Base-by-base conservation (phyloP, 352 stramenopile genomes). In the Globisporangium megalacanthum region DNA sequence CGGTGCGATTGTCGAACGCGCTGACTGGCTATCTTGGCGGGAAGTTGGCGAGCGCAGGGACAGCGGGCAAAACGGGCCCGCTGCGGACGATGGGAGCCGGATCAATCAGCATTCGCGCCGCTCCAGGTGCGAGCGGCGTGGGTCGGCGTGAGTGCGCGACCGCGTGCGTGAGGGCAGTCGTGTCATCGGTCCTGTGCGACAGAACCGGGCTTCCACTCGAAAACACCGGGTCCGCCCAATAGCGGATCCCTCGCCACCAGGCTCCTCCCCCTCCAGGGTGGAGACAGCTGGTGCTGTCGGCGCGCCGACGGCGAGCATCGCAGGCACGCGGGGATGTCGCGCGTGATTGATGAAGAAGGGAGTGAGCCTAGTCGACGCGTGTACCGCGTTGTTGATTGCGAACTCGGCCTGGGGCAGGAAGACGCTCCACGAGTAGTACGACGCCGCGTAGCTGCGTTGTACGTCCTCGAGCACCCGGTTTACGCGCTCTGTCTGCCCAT, bases 401-500 rank as follows among this genome's bases (percentile, higher is more conserved):
- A 50, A 50, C 19, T 29, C 45, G 1, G 45, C 15, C 45, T 33
- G 31, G 2, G 45, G n/a, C 45, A 50, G 22, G 7, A 50, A 11
- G 8, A 14, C 31, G n/a, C 15, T 35, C 45, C 45, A 13, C 29
- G 7, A n/a, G 45, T 33, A 15, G 9, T 19, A 47, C 50, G 20
- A 47, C 13, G 49, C 60, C n/a, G 66, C 59, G 50, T 42, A 68
- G 22, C 53, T 69, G 3, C 56, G 62, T 1, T 61, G 29, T 2
- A 77, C 48, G 47, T 70, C 63, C 47, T 68, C 62, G 0, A 68
- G 3, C 0, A 67, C 60, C 11, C 57, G 49, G 37, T 70, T 78
- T 9, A 57, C 64, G 42, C 54, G 49, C 31, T 73, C 64, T 0
- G 64, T 79, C 25, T 75, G 67, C 3, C 58, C 70, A 15, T 78